Percentiles rank a stretch among this genome's conserved stretches.
Evolutionary conservation across 1,139 yeast species (phyloP).

Genomic region (Kurtzmaniella quercitrusa): DNA sequence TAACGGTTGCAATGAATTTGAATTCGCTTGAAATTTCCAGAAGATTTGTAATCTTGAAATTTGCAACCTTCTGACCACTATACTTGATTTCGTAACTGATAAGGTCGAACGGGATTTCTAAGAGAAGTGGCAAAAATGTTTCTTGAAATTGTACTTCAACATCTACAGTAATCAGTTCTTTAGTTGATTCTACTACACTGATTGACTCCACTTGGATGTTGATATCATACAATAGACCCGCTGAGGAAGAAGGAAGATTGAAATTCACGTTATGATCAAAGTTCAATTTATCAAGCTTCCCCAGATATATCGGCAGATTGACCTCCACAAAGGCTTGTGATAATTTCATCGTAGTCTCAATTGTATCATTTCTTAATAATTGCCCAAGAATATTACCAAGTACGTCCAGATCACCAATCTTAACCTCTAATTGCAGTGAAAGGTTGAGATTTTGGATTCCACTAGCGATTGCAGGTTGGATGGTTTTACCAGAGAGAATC

Average conservation of each 20-base stretch:
- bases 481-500: not conserved
- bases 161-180: slow-evolving; percentile 1
- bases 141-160: slow-evolving; percentile 1
- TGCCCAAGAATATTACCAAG: not conserved
- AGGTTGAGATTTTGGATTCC: not conserved
- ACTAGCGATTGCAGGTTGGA: not conserved
- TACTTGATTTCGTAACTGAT: slow-evolving; percentile 4
- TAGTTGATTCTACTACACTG: slow-evolving; percentile 1
- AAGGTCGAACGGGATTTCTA: slow-evolving; percentile 3
- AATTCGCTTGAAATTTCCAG: slow-evolving; percentile 6
- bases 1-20: not conserved
- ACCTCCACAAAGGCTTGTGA: not conserved
- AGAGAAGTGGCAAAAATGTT: not conserved
- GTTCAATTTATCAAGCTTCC: not conserved
- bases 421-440: not conserved
- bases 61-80: slow-evolving; percentile 1
- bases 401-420: not conserved
- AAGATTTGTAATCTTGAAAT: slow-evolving; percentile 5
- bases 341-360: not conserved
- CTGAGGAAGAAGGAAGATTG: not conserved
- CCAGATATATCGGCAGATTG: slow-evolving; percentile 1
- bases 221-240: not conserved
- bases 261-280: not conserved
- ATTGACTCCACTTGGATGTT: not conserved
- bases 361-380: not conserved